Percentiles rank a stretch among this genome's conserved stretches.
Conservation (phyloP, 1,284 basidiomycete species). For the Rhizoctonia solani region DNA sequence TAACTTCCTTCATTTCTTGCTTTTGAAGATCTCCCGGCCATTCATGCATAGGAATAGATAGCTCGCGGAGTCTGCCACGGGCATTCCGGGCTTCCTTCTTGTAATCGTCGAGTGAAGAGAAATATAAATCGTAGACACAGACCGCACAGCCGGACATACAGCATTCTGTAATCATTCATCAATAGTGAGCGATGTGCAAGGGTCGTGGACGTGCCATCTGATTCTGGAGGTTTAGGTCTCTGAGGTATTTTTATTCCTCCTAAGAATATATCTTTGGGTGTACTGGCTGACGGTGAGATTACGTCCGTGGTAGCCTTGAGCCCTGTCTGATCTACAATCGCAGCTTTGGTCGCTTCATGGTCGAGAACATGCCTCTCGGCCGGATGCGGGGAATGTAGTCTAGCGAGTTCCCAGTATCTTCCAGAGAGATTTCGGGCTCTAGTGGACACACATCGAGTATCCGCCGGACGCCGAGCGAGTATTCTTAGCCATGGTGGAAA, state of each 20-base stretch:
- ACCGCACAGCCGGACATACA: slow-evolving; percentile 53
- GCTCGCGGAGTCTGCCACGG: slow-evolving; percentile 41
- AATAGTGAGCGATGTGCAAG: background rate
- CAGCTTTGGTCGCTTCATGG: slow-evolving; percentile 3
- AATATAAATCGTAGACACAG: slow-evolving; percentile 54
- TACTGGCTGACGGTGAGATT: background rate
- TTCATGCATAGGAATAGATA: slow-evolving; percentile 42
- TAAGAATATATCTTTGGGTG: background rate
- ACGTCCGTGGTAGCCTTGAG: background rate
- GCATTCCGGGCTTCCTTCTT: slow-evolving; percentile 44
- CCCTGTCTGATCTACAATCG: background rate
- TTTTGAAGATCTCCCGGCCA: slow-evolving; percentile 47
- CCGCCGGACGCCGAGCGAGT: background rate
- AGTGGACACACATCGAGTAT: background rate
- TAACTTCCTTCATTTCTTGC: background rate
- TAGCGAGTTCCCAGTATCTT: slow-evolving; percentile 16
- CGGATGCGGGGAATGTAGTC: slow-evolving; percentile 5
- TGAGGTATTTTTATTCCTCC: slow-evolving; percentile 1
- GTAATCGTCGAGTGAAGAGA: slow-evolving; percentile 50
- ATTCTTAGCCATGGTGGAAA: background rate
- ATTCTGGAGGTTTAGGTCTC: slow-evolving; percentile 9
- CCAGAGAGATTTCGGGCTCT: slow-evolving; percentile 1
- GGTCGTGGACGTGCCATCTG: slow-evolving; percentile 1
- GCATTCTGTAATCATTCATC: slow-evolving; percentile 45
- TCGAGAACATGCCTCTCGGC: slow-evolving; percentile 8